These are phyloP conservation scores for Silene coronaria DNA, from an alignment of 179 eudicot genomes.

Conservation along the genomic window DNA sequence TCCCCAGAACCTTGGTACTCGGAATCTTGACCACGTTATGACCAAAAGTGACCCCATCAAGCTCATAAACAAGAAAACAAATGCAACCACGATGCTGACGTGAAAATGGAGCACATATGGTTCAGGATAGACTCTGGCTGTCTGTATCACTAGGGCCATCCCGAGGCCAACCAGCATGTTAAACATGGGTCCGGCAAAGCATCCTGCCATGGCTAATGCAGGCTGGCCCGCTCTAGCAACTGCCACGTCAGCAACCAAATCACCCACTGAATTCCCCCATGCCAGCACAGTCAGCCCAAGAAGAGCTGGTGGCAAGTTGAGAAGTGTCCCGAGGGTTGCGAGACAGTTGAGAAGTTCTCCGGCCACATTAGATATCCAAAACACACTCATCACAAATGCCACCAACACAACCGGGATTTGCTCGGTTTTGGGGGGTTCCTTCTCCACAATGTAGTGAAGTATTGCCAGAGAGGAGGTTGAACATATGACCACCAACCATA, in stretches of 20 bases:
- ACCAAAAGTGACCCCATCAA: slow-evolving; percentile 91
- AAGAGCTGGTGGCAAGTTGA: slow-evolving; percentile 61
- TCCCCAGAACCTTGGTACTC: slow-evolving; percentile 96
- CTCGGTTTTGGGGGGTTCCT: slow-evolving; percentile 77
- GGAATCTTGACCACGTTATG: slow-evolving; percentile 72
- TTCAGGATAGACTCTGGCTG: slow-evolving; percentile 58
- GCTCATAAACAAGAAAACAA: slow-evolving; percentile 81
- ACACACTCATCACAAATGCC: slow-evolving; percentile 89
- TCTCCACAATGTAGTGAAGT: slow-evolving; percentile 67
- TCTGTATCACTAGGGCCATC: slow-evolving; percentile 69
- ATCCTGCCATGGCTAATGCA: slow-evolving; percentile 98
- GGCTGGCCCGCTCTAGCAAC: slow-evolving; percentile 98
- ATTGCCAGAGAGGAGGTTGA: slow-evolving; percentile 66
- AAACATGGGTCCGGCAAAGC: slow-evolving; percentile 98
- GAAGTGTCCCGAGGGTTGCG: slow-evolving; percentile 66
- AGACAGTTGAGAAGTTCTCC: slow-evolving; percentile 92
- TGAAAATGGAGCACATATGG: slow-evolving; percentile 78
- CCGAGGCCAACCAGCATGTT: slow-evolving; percentile 96
- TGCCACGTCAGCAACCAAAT: slow-evolving; percentile 96
- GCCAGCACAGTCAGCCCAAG: slow-evolving; percentile 91
- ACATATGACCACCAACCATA: slow-evolving; percentile 60
- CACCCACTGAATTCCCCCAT: slow-evolving; percentile 97
- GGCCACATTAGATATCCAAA: slow-evolving; percentile 90
- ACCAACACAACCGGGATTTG: slow-evolving; percentile 46
- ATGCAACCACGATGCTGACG: slow-evolving; percentile 75